Percentiles rank a stretch among this genome's conserved stretches.
Evolutionary conservation across 495 filamentous ascomycete species (phyloP).

Genomic region (Usnea hakonensis): DNA sequence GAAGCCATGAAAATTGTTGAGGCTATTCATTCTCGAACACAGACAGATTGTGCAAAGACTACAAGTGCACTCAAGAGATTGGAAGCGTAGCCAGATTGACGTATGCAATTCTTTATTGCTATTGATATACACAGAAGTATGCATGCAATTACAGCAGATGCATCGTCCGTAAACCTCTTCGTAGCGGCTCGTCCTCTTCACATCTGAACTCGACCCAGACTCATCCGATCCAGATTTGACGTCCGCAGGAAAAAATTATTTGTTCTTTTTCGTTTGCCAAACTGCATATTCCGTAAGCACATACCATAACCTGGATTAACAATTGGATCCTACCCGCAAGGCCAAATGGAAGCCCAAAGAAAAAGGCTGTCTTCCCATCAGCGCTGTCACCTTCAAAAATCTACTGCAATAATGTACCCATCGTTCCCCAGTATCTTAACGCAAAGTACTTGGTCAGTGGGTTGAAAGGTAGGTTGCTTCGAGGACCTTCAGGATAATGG

Average conservation of each 20-base stretch:
- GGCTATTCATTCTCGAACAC: no score
- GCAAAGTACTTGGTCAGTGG: conserved; percentile 77
- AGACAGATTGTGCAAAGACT: neutral
- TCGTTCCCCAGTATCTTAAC: conserved; percentile 74
- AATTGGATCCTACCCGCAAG: conserved; percentile 61
- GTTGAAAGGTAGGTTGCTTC: conserved; percentile 94
- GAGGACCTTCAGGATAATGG: conserved; percentile 97
- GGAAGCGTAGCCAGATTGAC: neutral
- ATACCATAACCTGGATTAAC: neutral
- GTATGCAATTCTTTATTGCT: neutral
- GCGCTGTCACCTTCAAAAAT: conserved; percentile 19
- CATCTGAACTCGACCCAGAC: neutral
- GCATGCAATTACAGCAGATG: neutral
- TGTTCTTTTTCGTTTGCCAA: conserved; percentile 76
- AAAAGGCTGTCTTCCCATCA: conserved; percentile 48
- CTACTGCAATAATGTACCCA: conserved; percentile 44
- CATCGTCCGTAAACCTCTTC: neutral
- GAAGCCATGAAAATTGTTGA: no score
- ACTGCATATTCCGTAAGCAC: conserved; percentile 39
- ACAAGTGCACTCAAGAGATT: neutral
- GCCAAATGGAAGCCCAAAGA: conserved; percentile 73
- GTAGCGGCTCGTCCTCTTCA: neutral
- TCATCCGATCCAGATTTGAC: neutral
- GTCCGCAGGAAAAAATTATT: neutral
- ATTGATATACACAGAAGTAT: neutral